Conservation (phyloP, 1,139 yeast species). For the Scheffersomyces segobiensis region DNA sequence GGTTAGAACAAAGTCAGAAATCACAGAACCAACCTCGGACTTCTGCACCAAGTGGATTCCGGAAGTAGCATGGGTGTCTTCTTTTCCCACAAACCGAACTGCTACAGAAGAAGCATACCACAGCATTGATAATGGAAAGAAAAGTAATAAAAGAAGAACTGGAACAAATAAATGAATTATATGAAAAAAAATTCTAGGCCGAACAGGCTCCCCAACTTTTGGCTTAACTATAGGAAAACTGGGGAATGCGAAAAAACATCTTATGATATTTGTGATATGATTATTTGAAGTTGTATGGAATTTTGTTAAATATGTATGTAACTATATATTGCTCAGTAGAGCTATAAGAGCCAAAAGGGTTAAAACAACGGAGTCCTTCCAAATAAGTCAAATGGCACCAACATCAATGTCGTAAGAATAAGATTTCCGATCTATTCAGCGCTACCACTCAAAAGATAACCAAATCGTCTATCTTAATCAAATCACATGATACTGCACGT, state of each 20-base stretch:
- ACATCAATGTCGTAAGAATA: not conserved
- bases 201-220: not conserved
- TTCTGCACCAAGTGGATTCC: conserved; percentile 24
- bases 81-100: conserved; percentile 21
- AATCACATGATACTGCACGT: not conserved
- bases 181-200: not conserved
- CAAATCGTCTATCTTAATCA: not conserved
- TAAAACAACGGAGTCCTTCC: not conserved
- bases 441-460: not conserved
- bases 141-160: not conserved
- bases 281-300: not conserved
- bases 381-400: not conserved
- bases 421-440: not conserved
- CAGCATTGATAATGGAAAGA: not conserved
- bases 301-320: too few relatives aligned
- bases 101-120: conserved; percentile 31
- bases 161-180: not conserved
- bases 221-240: not conserved
- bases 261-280: not conserved
- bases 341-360: not conserved
- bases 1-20: conserved; percentile 15
- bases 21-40: not conserved
- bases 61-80: conserved; percentile 23
- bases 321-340: not conserved
- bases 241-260: not conserved